These are phyloP conservation scores for Remersonia thermophila DNA, from an alignment of 2,329 filamentous ascomycete genomes.

Conservation along the genomic window DNA sequence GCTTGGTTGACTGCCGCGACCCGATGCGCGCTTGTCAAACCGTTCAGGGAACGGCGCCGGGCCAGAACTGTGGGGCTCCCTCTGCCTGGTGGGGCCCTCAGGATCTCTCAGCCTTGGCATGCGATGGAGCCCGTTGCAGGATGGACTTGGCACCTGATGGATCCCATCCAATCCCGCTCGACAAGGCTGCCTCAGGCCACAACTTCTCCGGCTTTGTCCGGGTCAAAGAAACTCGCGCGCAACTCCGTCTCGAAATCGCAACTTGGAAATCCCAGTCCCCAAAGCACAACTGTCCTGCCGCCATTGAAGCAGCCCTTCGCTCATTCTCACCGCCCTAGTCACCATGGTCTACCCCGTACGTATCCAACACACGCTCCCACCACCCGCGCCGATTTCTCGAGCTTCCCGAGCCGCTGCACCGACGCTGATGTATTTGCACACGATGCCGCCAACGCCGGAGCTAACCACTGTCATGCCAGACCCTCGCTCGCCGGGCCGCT, in stretches of 20 bases:
- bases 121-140: constrained; percentile 1
- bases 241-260: constrained; percentile 13
- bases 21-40: too few relatives aligned
- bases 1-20: too few relatives aligned
- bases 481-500: constrained; percentile 32
- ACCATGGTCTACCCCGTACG: constrained; percentile 22
- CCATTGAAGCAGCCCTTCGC: constrained; percentile 18
- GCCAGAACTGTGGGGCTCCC: too few relatives aligned
- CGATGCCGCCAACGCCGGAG: constrained; percentile 1
- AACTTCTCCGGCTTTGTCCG: constrained; percentile 21
- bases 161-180: too few relatives aligned
- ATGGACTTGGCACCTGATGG: too few relatives aligned
- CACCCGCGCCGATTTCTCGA: neutral
- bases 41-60: too few relatives aligned
- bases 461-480: constrained; percentile 28
- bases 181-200: constrained; percentile 18
- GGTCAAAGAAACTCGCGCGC: constrained; percentile 22
- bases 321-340: constrained; percentile 10
- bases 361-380: constrained; percentile 1
- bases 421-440: neutral
- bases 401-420: neutral
- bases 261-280: constrained; percentile 7
- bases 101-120: neutral
- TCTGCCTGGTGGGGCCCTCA: too few relatives aligned
- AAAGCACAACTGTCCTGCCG: neutral